These are phyloP conservation scores for Magnolia kwangsiensis DNA, from an alignment of 164 flowering plant species.

Conservation along the genomic window DNA sequence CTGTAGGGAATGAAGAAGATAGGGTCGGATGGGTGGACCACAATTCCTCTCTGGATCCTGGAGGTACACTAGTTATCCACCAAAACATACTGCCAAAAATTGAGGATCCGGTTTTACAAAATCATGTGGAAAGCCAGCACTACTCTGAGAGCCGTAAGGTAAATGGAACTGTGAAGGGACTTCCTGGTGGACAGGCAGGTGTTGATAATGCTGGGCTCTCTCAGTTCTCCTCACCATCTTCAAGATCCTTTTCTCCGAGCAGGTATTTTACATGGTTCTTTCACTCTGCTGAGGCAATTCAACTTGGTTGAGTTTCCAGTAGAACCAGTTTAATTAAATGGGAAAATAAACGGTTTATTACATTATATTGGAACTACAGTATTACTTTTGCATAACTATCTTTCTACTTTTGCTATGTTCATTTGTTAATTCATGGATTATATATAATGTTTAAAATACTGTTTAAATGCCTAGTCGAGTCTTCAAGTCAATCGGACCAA, in stretches of 20 bases:
- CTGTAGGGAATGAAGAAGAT: constrained; percentile 32
- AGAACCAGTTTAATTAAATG: too few relatives aligned
- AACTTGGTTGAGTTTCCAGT: too few relatives aligned
- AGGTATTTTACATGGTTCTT: constrained; percentile 33
- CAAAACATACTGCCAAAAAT: constrained; percentile 22
- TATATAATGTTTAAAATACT: too few relatives aligned
- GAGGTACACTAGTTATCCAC: constrained; percentile 29
- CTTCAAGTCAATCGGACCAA: too few relatives aligned
- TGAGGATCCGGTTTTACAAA: constrained; percentile 24
- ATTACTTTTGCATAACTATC: too few relatives aligned
- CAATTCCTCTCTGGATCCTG: constrained; percentile 24
- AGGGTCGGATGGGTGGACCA: constrained; percentile 22
- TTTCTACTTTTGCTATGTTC: too few relatives aligned
- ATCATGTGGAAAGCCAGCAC: constrained; percentile 26
- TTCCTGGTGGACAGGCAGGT: constrained; percentile 33
- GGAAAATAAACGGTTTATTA: too few relatives aligned
- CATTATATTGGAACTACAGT: constrained; percentile 27
- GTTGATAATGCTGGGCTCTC: constrained; percentile 41
- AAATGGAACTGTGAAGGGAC: constrained; percentile 44
- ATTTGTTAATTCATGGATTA: too few relatives aligned
- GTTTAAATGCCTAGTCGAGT: too few relatives aligned
- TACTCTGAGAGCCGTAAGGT: constrained; percentile 30
- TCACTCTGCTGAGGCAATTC: background rate
- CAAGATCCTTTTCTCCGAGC: constrained; percentile 48
- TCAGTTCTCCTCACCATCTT: constrained; percentile 57